A percentile compares a stretch with the other conserved stretches of the same genome.
phyloP scores from a whole-genome alignment of 1,139 yeast species.

The Protomyces lactucae-debilis region DNA sequence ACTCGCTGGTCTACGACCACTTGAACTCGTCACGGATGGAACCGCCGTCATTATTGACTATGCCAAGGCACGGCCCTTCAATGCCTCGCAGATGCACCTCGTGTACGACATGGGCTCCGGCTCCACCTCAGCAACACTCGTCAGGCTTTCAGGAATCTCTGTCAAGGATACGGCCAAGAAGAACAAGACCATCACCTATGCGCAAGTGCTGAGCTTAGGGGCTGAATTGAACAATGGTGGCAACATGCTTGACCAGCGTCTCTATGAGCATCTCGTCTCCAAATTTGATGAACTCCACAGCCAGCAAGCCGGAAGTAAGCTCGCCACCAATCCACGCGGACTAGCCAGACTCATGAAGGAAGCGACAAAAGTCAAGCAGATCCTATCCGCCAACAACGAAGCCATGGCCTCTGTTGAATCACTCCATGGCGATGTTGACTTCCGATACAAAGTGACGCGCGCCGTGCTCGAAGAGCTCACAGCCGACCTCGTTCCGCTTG shows the following conservation, averaged over 20 bases:
- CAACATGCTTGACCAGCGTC: conserved; percentile 58
- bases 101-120: conserved; percentile 94
- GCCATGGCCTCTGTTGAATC: conserved; percentile 50
- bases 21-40: conserved; percentile 81
- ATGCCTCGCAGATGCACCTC: conserved; percentile 55
- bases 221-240: conserved; percentile 69
- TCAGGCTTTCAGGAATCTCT: conserved; percentile 52
- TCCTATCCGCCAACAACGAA: conserved; percentile 82
- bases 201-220: conserved; percentile 63
- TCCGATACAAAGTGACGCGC: conserved; percentile 60
- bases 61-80: conserved; percentile 46
- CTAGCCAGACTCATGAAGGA: conserved; percentile 68
- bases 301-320: conserved; percentile 39
- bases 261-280: conserved; percentile 56
- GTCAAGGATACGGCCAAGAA: conserved; percentile 40
- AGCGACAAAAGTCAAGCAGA: conserved; percentile 80
- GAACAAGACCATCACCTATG: conserved; percentile 30
- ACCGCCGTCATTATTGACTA: conserved; percentile 78
- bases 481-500: conserved; percentile 45
- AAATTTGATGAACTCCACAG: conserved; percentile 45
- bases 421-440: conserved; percentile 62
- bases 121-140: conserved; percentile 76
- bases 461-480: conserved; percentile 67
- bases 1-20: conserved; percentile 61
- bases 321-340: conserved; percentile 44